phyloP scores from a whole-genome alignment of 768 basidiomycete genomes.

The Boletus subcaerulescens region DNA sequence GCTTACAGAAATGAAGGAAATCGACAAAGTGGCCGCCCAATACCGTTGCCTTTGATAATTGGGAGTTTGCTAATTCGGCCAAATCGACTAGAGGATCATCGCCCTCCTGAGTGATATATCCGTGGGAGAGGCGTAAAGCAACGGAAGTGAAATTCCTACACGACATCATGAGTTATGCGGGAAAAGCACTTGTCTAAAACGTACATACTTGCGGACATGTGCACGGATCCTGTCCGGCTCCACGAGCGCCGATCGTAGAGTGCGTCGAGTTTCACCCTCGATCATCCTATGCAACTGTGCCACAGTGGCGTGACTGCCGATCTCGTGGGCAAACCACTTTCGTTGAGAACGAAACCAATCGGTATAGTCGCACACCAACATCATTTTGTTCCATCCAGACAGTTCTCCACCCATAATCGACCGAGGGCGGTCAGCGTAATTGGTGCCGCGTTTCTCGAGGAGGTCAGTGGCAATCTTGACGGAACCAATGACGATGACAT shows the following conservation, averaged over 20 bases:
- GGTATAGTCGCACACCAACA: slow-evolving; percentile 9
- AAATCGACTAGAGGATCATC: not conserved
- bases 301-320: slow-evolving; percentile 7
- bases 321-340: slow-evolving; percentile 14
- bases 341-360: slow-evolving; percentile 10
- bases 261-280: slow-evolving; percentile 10
- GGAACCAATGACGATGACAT: slow-evolving; percentile 33
- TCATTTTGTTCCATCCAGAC: slow-evolving; percentile 15
- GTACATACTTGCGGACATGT: not conserved
- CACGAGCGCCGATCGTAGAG: slow-evolving; percentile 19
- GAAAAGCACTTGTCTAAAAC: not conserved
- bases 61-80: not conserved
- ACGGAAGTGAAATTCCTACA: not conserved
- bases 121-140: not conserved
- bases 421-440: slow-evolving; percentile 35
- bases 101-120: not conserved
- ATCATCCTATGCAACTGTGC: slow-evolving; percentile 13
- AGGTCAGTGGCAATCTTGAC: slow-evolving; percentile 40
- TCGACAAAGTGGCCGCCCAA: not conserved
- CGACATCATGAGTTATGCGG: not conserved
- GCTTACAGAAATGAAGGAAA: not conserved
- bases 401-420: slow-evolving; percentile 19
- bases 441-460: slow-evolving; percentile 42
- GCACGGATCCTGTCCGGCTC: not conserved
- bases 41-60: not conserved